Evolutionary conservation across 75 land plant species (phyloP).

Genomic region (Cryptomeria japonica): DNA sequence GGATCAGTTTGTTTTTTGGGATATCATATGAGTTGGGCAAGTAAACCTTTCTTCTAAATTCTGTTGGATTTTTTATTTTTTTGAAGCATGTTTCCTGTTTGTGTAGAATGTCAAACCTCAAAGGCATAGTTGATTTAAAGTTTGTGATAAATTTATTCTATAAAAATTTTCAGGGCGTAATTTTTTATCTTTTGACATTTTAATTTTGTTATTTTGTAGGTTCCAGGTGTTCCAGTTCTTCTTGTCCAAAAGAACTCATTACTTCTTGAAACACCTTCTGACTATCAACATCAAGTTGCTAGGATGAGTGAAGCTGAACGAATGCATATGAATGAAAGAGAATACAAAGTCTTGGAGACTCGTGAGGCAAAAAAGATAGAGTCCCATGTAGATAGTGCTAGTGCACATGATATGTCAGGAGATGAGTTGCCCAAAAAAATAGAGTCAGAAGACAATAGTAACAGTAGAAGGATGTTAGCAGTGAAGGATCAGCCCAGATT

Average conservation of each 20-base stretch:
- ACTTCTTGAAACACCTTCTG: constrained; percentile 78
- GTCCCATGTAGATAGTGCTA: constrained; percentile 14
- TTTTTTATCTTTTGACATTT: not conserved
- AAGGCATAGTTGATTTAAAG: not conserved
- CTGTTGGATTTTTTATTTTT: not conserved
- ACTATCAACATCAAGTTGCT: constrained; percentile 59
- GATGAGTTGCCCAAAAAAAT: constrained; percentile 10
- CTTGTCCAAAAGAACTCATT: constrained; percentile 67
- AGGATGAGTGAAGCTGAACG: constrained; percentile 60
- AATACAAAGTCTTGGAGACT: constrained; percentile 35
- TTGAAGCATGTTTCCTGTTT: not conserved
- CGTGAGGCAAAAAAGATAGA: constrained; percentile 19
- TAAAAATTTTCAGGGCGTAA: not conserved
- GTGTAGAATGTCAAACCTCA: not conserved
- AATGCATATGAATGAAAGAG: constrained; percentile 57
- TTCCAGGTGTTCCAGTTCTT: constrained; percentile 82
- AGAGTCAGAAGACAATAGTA: constrained; percentile 3
- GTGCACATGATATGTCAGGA: constrained; percentile 15
- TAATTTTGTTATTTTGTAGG: constrained; percentile 25
- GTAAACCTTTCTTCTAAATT: not conserved
- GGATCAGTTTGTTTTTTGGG: not conserved
- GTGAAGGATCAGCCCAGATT: constrained; percentile 52
- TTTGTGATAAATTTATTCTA: not conserved
- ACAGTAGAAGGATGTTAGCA: constrained; percentile 11
- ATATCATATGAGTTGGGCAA: not conserved